A percentile compares a stretch with the other conserved stretches of the same genome.
phyloP scores from a whole-genome alignment of 2,329 filamentous ascomycete species.

The Niveomyces coronatus region DNA sequence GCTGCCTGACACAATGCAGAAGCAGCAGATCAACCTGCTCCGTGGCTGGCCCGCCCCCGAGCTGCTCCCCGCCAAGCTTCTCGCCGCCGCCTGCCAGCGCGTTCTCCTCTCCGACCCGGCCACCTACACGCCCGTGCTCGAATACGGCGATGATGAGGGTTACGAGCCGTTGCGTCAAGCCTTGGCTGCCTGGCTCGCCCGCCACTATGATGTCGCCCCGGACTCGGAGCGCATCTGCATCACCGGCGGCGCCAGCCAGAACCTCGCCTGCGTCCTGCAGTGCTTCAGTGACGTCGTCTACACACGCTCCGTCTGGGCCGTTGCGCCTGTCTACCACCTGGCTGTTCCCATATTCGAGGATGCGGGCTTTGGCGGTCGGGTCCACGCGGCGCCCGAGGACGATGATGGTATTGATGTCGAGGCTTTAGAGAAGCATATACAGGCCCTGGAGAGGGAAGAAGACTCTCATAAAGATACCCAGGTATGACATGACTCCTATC shows the following conservation, averaged over 20 bases:
- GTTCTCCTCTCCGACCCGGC: slow-evolving; percentile 47
- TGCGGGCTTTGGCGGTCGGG: slow-evolving; percentile 55
- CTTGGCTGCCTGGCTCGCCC: slow-evolving; percentile 59
- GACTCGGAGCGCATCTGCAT: slow-evolving; percentile 59
- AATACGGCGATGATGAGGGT: slow-evolving; percentile 72
- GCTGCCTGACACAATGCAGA: not conserved
- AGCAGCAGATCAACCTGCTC: slow-evolving; percentile 48
- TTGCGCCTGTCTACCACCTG: slow-evolving; percentile 76
- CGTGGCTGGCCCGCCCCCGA: slow-evolving; percentile 55
- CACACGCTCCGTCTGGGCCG: slow-evolving; percentile 69
- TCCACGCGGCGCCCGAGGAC: slow-evolving; percentile 67
- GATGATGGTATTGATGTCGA: slow-evolving; percentile 64
- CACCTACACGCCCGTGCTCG: slow-evolving; percentile 53
- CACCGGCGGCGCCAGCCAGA: slow-evolving; percentile 78
- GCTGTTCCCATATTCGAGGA: slow-evolving; percentile 80
- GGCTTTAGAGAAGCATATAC: slow-evolving; percentile 25
- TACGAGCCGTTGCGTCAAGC: slow-evolving; percentile 57
- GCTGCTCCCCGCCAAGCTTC: slow-evolving; percentile 54
- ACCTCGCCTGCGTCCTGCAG: slow-evolving; percentile 64
- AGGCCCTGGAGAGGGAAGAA: slow-evolving; percentile 19
- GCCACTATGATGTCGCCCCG: slow-evolving; percentile 41
- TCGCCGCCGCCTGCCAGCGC: slow-evolving; percentile 49
- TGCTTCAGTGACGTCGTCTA: slow-evolving; percentile 71
- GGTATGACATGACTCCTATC: too few relatives aligned
- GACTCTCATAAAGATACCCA: too few relatives aligned